Base-by-base conservation (phyloP, 805 yeast species). In the Kazachstania taianensis region DNA sequence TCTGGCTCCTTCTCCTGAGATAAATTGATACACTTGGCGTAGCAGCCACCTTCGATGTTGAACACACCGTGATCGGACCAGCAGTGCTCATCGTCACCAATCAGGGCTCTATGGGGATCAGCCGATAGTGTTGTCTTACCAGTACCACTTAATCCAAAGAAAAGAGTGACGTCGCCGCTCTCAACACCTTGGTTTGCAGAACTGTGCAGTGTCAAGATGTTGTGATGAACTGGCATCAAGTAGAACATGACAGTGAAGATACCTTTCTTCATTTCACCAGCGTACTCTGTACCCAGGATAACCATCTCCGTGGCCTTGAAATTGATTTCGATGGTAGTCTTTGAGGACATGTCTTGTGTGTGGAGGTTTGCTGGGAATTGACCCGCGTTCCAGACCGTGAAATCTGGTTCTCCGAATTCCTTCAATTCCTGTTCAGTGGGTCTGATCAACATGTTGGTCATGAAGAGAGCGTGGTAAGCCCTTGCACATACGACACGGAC, bases 261-360 rank as follows among this genome's bases (percentile, higher is more conserved):
- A 69, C 98, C 98, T 72, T 89, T 89, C 73, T 89, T 89, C 98
- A 89, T 89, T 72, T 89, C 98, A 56, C 98, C 98, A 37, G 98
- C 98, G 59, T 89, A 89, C 70, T 89, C 98, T 30, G 97, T 89
- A 66, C 98, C 98, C 52, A 92, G 72, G 56, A 89, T 92, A 45
- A 89, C 86, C 98, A 92, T 89, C 70, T 92, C 98, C 96, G 87
- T 87, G 49, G 75, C 85, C 68, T 86, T 82, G 73, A 89, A 89
- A 68, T 89, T 89, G 59, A 89, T 86, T 66, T 86, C 96, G 46
- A 89, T 94, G 34, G 96, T 82, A 32, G 97, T 86, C 45, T 87
- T 67, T 24, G 96, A 87, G 40, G 96, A 83, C 98, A 89, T 89
- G 59, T 96, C 96, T 60, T 83, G 79, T 41, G 98, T 89, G 72